These are phyloP conservation scores for Boletus subparvulus DNA, from an alignment of 768 basidiomycete genomes.

Conservation along the genomic window DNA sequence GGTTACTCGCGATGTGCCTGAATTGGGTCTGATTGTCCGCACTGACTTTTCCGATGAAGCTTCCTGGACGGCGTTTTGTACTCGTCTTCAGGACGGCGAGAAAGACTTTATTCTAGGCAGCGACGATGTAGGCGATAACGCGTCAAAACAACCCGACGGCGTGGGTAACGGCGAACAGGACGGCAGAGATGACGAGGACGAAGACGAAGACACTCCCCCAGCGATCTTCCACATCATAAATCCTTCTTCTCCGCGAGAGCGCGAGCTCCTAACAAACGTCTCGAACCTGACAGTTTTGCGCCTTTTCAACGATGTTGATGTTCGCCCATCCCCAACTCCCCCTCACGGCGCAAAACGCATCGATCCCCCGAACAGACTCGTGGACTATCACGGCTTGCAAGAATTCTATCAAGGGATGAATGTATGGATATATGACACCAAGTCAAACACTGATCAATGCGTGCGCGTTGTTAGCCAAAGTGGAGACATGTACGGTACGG, in stretches of 20 bases:
- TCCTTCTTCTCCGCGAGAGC: conserved; percentile 42
- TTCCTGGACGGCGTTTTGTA: conserved; percentile 59
- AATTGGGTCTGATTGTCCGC: conserved; percentile 65
- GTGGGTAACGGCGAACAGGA: conserved; percentile 8
- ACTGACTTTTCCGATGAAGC: conserved; percentile 69
- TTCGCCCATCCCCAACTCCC: conserved; percentile 51
- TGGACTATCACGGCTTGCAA: conserved; percentile 66
- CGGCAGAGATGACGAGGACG: conserved; percentile 27
- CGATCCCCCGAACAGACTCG: conserved; percentile 53
- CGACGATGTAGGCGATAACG: conserved; percentile 27
- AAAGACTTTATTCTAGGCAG: conserved; percentile 45
- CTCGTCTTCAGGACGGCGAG: conserved; percentile 53
- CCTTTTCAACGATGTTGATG: conserved; percentile 68
- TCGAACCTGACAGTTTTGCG: conserved; percentile 70
- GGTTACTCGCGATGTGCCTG: conserved; percentile 43
- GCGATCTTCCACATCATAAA: conserved; percentile 56
- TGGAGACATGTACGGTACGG: conserved; percentile 71
- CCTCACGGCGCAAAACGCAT: conserved; percentile 47
- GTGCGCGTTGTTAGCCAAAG: conserved; percentile 62
- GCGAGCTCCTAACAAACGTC: conserved; percentile 42
- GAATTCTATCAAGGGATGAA: conserved; percentile 68
- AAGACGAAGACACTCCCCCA: conserved; percentile 34
- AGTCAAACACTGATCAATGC: conserved; percentile 65
- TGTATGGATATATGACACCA: conserved; percentile 73
- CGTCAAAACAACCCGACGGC: conserved; percentile 24